A percentile compares a stretch with the other conserved stretches of the same genome.
These are phyloP conservation scores for Talaromyces rugulosus DNA, from an alignment of 2,329 filamentous ascomycete species.

Conservation along the genomic window DNA sequence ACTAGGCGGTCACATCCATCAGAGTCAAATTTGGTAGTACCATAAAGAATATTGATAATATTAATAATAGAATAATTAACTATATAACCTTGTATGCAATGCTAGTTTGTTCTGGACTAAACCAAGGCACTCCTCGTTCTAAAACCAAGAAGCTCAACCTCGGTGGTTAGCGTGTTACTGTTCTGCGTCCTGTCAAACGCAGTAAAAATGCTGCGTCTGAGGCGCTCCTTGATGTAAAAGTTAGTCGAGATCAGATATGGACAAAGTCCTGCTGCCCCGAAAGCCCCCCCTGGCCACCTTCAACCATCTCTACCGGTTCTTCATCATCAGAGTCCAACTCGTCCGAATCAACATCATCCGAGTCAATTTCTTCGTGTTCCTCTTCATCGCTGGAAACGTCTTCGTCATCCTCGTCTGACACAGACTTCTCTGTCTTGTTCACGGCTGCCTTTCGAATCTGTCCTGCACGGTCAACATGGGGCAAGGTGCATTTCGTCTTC, in stretches of 20 bases:
- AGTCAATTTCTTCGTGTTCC: conserved; percentile 60
- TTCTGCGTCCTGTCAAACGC: not conserved
- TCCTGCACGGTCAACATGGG: conserved; percentile 83
- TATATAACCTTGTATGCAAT: not conserved
- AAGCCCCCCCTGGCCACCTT: conserved; percentile 35
- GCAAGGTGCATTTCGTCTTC: conserved; percentile 74
- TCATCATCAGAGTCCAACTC: conserved; percentile 39
- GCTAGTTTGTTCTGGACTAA: not conserved
- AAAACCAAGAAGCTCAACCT: not conserved
- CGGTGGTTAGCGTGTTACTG: not conserved
- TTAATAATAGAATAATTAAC: not conserved
- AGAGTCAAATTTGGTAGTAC: not conserved
- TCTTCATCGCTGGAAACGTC: conserved; percentile 79
- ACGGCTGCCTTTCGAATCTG: conserved; percentile 61
- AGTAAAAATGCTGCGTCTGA: not conserved
- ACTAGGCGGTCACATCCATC: not conserved
- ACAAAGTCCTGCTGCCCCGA: conserved; percentile 53
- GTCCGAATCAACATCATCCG: conserved; percentile 65
- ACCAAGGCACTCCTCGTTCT: not conserved
- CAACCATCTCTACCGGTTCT: conserved; percentile 28
- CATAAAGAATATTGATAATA: not conserved
- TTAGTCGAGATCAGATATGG: conserved; percentile 32
- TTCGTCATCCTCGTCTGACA: conserved; percentile 52
- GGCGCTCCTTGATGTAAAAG: not conserved
- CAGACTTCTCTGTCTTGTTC: conserved; percentile 31